phyloP scores from a whole-genome alignment of 2,329 filamentous ascomycete genomes.

The Metarhizium humberi region DNA sequence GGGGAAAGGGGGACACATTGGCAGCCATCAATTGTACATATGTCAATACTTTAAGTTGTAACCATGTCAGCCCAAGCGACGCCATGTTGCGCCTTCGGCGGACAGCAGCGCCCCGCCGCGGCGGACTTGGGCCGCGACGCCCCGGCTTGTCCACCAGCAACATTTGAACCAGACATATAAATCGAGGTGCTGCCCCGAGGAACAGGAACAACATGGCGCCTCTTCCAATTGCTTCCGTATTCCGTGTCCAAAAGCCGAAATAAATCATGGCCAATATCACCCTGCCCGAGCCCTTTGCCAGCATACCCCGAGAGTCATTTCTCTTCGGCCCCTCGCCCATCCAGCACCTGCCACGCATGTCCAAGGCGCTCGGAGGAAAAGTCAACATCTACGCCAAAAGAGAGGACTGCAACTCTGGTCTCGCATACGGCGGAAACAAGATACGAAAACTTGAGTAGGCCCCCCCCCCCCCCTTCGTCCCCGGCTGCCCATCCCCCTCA shows the following conservation, averaged over 20 bases:
- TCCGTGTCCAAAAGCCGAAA: neutral
- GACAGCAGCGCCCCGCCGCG: neutral
- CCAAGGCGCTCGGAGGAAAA: constrained; percentile 46
- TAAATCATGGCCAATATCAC: neutral
- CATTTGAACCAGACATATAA: too few species aligned
- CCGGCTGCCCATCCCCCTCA: neutral
- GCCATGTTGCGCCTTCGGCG: neutral
- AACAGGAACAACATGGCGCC: too few species aligned
- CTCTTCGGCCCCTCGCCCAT: constrained; percentile 62
- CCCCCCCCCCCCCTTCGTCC: neutral
- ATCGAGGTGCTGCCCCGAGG: too few species aligned
- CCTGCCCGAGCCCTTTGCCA: constrained; percentile 52
- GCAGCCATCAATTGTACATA: too few species aligned
- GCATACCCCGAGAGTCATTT: constrained; percentile 51
- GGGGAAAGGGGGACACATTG: too few species aligned
- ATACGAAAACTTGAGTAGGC: constrained; percentile 54
- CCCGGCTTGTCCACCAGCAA: too few species aligned
- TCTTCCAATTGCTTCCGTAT: too few species aligned
- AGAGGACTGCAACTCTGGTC: constrained; percentile 60
- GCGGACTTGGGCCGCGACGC: neutral
- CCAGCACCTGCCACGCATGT: constrained; percentile 56
- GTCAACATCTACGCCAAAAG: constrained; percentile 61
- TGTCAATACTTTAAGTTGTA: too few species aligned
- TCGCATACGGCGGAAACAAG: constrained; percentile 63
- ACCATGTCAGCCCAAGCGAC: neutral